phyloP scores from a whole-genome alignment of 2,329 filamentous ascomycete species.

The Byssoonygena ceratinophila region DNA sequence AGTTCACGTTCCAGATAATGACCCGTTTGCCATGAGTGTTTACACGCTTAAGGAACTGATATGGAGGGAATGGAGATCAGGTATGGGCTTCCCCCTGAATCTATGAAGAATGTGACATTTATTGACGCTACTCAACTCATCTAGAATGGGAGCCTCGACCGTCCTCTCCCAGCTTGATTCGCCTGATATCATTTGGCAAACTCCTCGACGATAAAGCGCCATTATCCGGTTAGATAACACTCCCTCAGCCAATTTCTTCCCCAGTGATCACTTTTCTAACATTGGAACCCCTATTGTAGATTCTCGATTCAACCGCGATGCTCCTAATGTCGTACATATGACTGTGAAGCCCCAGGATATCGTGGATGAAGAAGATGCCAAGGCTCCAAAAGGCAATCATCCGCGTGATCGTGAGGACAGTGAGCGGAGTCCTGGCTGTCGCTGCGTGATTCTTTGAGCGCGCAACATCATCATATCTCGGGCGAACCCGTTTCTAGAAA shows the following conservation, averaged over 20 bases:
- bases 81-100: constrained; percentile 27
- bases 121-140: no score
- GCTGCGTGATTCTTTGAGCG: constrained; percentile 52
- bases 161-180: constrained; percentile 75
- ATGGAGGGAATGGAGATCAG: constrained; percentile 79
- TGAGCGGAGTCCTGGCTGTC: constrained; percentile 50
- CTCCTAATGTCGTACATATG: constrained; percentile 87
- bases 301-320: constrained; percentile 63
- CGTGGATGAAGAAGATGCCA: constrained; percentile 68
- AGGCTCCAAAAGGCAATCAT: constrained; percentile 48
- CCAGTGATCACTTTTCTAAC: not conserved
- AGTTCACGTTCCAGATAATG: constrained; percentile 63
- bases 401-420: constrained; percentile 44
- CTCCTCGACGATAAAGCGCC: constrained; percentile 79
- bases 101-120: not conserved
- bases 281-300: constrained; percentile 45
- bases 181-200: constrained; percentile 84
- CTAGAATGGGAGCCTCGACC: constrained; percentile 80
- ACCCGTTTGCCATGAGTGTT: constrained; percentile 82
- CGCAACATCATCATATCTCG: not conserved
- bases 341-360: constrained; percentile 77
- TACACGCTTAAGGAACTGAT: constrained; percentile 93
- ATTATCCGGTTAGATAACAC: constrained; percentile 58
- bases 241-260: no score
- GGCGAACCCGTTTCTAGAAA: no score